Base-by-base conservation (phyloP, 495 filamentous ascomycete species). In the Lophiotrema nucula region DNA sequence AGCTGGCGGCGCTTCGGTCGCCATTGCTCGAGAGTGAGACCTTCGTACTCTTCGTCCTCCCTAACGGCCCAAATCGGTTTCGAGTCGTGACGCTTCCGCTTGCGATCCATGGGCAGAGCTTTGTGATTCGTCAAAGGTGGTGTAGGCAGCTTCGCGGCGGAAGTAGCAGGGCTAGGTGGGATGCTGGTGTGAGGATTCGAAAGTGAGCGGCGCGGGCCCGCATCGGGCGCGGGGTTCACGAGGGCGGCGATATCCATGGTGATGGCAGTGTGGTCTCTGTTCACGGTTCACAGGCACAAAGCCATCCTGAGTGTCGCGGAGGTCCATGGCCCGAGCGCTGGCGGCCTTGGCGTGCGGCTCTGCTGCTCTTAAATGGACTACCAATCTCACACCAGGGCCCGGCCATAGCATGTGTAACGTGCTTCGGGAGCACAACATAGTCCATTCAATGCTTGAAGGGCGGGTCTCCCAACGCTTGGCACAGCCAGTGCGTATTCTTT, bases 181-280 rank as follows among this genome's bases (percentile, higher is more conserved):
- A 31, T 6, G 2, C 43, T 16, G 35, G 24, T 24, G 31, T 43
- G 47, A 13, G 56, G 18, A 45, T 41, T 49, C 6, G 58, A 48
- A 12, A 24, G 28, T 1, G 58, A 61, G 28, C 43, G 49, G 18
- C 50, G 58, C 15, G 42, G 58, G 12, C 6, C 39, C 27, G 27
- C 37, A 25, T 50, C 24, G 5, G 58, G 38, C 44, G 23, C 37
- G 15, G 58, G 51, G 39, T 56, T 52, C 12, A 56, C 51, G 49
- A 60, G 58, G 22, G 46, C 46, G 15, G 45, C 28, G 53, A 63
- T 63, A 37, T 63, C 51, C 60, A 63, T 63, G 21, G 49, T 63
- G 43, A 45, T 23, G 41, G 24, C 31, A n/a, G 39, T 47, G 31
- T 8, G 31, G 8, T 35, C 15, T 8, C 31, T 35, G 31, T 8